phyloP scores from a whole-genome alignment of 2,329 filamentous ascomycete species.

The Ophiostoma triangulosporum region DNA sequence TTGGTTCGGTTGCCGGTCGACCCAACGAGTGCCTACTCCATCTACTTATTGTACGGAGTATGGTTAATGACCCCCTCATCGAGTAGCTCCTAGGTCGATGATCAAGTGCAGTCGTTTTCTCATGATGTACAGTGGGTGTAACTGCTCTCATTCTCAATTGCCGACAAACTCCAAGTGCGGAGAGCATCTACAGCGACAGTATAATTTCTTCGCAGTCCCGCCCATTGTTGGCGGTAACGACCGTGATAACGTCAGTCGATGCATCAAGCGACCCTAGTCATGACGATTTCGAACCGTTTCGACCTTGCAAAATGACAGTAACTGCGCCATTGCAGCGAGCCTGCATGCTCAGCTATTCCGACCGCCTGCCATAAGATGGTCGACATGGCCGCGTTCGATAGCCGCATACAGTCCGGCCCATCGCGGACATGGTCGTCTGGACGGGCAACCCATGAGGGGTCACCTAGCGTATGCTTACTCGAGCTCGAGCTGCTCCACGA shows the following conservation, averaged over 20 bases:
- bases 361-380: conserved; percentile 16
- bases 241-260: conserved; percentile 12
- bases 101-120: no score
- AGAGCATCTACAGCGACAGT: no score
- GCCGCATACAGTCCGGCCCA: background rate
- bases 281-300: background rate
- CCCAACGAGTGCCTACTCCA: no score
- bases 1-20: no score
- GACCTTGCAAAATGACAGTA: conserved; percentile 10
- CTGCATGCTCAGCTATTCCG: conserved; percentile 16
- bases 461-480: conserved; percentile 11
- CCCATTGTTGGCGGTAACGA: conserved; percentile 7
- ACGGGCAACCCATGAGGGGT: background rate
- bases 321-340: conserved; percentile 14
- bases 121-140: no score
- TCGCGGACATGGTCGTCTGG: background rate
- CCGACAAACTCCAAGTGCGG: no score
- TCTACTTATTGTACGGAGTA: no score
- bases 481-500: conserved; percentile 15
- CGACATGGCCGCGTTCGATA: conserved; percentile 12
- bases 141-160: no score
- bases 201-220: conserved; percentile 8
- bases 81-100: no score
- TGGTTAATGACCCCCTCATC: no score
- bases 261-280: no score